Evolutionary conservation across 805 yeast species (phyloP), one percentile per base, ranked within the genome.

Genomic region (Sugiyamaella smithiae): DNA sequence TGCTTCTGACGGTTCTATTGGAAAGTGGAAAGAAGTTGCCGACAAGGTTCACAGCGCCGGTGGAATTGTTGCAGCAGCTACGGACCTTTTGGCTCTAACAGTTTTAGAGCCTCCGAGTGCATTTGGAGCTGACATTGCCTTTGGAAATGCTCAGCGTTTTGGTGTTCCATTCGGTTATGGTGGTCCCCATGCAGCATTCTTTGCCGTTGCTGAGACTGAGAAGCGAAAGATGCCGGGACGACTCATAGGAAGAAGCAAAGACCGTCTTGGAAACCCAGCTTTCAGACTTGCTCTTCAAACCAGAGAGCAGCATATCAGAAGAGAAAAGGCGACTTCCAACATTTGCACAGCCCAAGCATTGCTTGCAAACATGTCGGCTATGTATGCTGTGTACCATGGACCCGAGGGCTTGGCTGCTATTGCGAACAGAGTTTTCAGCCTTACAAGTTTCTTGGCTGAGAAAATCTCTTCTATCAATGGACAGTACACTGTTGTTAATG

Each of bases 141-240:
- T 93, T 40, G 99, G 99, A 42, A 81, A 89, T 6, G 78, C 97
- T 3, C 99, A 93, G 74, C 77, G 99, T 67, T 88, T 93, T 60
- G 99, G 99, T 62, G 97, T 91, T 33, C 98, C 99, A 48, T 79
- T 91, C 73, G 99, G 98, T 5, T 93, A 82, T 65, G 99, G 99
- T 62, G 99, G 99, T 17, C 99, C 99, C 2, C 99, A 93, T 67
- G 98, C 99, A 41, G 99, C 96, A 0, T 93, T 88, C 70, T 90
- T 93, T 60, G 88, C 98, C 6, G 95, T 91, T 35, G 76, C 80
- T n/a, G 80, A 82, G 51, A 76, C 81, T 48, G 75, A 85, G 58
- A 87, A 88, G 64, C 81, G 99, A 65, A 93, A 90, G 68, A 88
- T 93, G 67, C 99, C 99, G 1, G 99, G 99, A 38, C 80, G 99